Base-by-base conservation (phyloP, 2,329 filamentous ascomycete genomes). In the Hypoxylon rubiginosum region DNA sequence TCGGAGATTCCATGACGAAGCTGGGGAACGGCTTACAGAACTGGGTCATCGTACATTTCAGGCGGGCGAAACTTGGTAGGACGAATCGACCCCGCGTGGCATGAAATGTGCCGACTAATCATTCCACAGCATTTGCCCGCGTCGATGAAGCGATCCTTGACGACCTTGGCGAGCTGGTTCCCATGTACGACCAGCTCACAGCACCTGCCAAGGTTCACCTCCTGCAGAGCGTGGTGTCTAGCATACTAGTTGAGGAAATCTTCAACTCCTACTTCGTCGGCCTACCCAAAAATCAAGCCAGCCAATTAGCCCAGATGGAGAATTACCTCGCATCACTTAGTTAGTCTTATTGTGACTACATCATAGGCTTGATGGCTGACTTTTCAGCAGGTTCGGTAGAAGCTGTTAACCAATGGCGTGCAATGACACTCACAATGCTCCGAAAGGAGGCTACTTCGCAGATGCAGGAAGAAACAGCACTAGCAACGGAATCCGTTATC, bases 21-120 rank as follows among this genome's bases (percentile, higher is more conserved):
- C 76, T 93, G 50, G 86, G 87, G 19, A 90, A 92, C 72, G 86
- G 90, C 24, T 78, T 92, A 71, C 90, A 92, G 79, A 92, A 93
- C 72, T 93, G 91, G 91, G 86, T 90, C 3, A 88, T 93, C 71
- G 85, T 86, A 26, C 87, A 91, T 74, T 93, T 91, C 69, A 84
- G 91, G 55, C 86, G 86, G 67, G 83, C 85, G 11, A 91, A 85
- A 78, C 78, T 91, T 50, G 80, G 84, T 86, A 75, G 71, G 82
- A 77, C 48, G 17, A 17, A 10, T 34, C 46, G 26, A 41, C 26
- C 11, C 53, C 32, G 26, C 17, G 30, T 57, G 28, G 48, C 15
- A 36, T 36, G 21, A 45, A 55, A 34, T 8, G 32, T 19, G 34
- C 50, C 13, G 43, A 69, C 62, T 72, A 51, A 66, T 45, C 13